These are phyloP conservation scores for Penicillium steckii DNA, from an alignment of 495 filamentous ascomycete genomes.

Conservation along the genomic window DNA sequence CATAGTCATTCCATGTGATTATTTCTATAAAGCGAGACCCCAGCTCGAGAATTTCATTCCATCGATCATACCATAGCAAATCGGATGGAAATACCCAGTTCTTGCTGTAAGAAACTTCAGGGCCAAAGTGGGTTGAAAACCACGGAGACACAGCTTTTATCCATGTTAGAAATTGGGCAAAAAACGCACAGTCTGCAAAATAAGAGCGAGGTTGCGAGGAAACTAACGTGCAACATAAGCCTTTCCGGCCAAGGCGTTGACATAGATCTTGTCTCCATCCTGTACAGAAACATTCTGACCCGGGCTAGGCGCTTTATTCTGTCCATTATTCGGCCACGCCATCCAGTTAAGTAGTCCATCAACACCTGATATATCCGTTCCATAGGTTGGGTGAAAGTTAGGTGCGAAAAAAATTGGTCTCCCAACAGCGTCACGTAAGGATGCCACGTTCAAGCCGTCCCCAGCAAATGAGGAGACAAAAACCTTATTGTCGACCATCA, in stretches of 20 bases:
- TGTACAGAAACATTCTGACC: conserved; percentile 45
- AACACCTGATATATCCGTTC: conserved; percentile 32
- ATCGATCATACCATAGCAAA: conserved; percentile 44
- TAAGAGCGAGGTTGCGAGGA: not conserved
- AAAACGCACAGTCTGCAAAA: not conserved
- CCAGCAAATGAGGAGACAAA: conserved; percentile 57
- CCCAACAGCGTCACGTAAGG: conserved; percentile 43
- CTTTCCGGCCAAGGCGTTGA: conserved; percentile 47
- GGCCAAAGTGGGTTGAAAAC: conserved; percentile 43
- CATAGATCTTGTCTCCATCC: conserved; percentile 49
- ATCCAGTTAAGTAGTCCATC: conserved; percentile 60
- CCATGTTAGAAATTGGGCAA: not conserved
- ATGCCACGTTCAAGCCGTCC: conserved; percentile 47
- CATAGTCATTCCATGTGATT: conserved; percentile 66
- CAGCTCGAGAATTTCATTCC: conserved; percentile 50
- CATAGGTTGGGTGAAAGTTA: conserved; percentile 49
- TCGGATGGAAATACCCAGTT: conserved; percentile 57
- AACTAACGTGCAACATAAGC: conserved; percentile 53
- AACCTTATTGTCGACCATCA: conserved; percentile 53
- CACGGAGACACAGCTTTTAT: conserved; percentile 32
- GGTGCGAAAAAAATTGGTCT: conserved; percentile 53
- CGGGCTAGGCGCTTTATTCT: conserved; percentile 51
- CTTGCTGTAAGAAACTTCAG: conserved; percentile 36
- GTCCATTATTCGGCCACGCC: conserved; percentile 55
- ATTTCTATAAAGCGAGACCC: conserved; percentile 55